These are phyloP conservation scores for Amaranthus hypochondriacus DNA, from an alignment of 148 eudicot species.

Conservation along the genomic window DNA sequence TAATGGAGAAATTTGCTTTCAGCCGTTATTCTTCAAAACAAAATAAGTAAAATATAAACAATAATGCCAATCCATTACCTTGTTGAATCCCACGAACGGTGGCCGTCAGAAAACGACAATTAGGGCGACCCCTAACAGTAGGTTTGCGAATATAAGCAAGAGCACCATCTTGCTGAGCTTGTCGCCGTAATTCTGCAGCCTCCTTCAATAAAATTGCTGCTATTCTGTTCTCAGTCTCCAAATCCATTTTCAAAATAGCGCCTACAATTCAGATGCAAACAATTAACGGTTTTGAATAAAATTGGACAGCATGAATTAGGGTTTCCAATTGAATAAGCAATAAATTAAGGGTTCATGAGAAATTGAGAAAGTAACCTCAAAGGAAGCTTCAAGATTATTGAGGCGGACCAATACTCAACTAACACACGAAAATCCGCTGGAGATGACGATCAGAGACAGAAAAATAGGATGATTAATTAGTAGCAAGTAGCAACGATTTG, in stretches of 20 bases:
- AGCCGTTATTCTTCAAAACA: not conserved
- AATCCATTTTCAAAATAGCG: constrained; percentile 50
- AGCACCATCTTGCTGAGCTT: constrained; percentile 80
- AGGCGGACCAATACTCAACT: too few species aligned
- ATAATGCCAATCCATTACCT: constrained; percentile 31
- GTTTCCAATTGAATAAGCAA: too few species aligned
- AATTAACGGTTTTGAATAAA: too few species aligned
- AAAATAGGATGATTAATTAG: too few species aligned
- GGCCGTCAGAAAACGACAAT: constrained; percentile 85
- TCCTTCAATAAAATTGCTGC: constrained; percentile 77
- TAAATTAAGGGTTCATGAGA: too few species aligned
- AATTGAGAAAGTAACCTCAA: too few species aligned
- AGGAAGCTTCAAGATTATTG: too few species aligned
- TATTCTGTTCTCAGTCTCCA: constrained; percentile 83
- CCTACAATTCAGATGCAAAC: not conserved
- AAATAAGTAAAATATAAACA: not conserved
- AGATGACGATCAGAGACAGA: too few species aligned
- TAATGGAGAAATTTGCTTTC: too few species aligned
- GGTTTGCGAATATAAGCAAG: constrained; percentile 75
- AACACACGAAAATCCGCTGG: too few species aligned
- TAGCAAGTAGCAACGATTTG: too few species aligned
- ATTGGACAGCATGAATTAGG: too few species aligned
- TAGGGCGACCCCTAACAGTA: constrained; percentile 68
- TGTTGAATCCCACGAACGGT: constrained; percentile 92
- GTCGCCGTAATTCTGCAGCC: constrained; percentile 80